Evolutionary conservation across 352 stramenopile species (phyloP).

Genomic region (Phytopythium helicoides): DNA sequence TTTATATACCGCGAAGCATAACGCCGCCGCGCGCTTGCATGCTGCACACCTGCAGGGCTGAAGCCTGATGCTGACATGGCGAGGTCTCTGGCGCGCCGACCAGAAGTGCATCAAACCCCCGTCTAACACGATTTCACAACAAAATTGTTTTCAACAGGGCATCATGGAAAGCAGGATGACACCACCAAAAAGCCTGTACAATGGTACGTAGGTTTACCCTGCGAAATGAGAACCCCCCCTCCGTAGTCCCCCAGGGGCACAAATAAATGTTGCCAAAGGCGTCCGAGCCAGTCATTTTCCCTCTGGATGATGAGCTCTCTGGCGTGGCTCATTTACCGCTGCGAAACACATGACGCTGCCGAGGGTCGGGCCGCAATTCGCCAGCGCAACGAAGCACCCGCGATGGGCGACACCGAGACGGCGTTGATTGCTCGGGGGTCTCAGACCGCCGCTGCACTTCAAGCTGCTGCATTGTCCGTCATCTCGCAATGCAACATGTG

Average conservation of each 20-base stretch:
- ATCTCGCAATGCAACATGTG: too few relatives aligned
- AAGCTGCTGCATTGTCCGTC: too few relatives aligned
- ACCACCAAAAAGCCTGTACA: too few relatives aligned
- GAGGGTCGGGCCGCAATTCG: neutral
- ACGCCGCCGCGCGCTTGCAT: too few relatives aligned
- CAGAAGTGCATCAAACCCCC: too few relatives aligned
- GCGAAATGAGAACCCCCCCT: neutral
- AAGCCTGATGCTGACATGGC: constrained; percentile 6
- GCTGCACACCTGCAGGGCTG: neutral
- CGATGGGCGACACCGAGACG: too few relatives aligned
- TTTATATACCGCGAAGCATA: too few relatives aligned
- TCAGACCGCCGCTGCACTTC: too few relatives aligned
- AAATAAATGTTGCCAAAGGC: constrained; percentile 7
- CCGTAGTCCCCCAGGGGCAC: neutral
- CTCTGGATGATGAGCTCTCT: neutral
- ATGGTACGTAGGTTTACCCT: too few relatives aligned
- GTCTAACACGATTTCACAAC: constrained; percentile 2
- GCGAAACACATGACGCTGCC: constrained; percentile 2
- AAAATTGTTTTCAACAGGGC: neutral
- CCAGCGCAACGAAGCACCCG: too few relatives aligned
- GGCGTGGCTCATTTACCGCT: constrained; percentile 11
- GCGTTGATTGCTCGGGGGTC: too few relatives aligned
- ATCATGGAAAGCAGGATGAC: neutral
- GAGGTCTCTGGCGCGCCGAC: constrained; percentile 2
- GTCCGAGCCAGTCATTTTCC: constrained; percentile 9